Base-by-base conservation (phyloP, 768 basidiomycete genomes). In the Kwoniella sp. region DNA sequence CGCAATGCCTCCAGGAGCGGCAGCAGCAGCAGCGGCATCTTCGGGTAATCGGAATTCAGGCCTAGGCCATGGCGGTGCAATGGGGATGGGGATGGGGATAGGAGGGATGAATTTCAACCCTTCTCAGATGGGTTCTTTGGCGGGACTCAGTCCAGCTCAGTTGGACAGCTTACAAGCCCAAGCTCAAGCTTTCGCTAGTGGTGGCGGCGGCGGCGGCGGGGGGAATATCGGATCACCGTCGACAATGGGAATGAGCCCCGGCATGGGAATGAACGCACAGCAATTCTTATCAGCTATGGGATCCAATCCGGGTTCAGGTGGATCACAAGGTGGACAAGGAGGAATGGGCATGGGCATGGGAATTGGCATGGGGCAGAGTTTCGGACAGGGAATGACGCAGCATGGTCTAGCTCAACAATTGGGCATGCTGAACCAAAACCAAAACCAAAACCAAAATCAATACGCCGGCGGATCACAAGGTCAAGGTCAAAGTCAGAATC, bases 1-100 rank as follows among this genome's bases (percentile, higher is more conserved):
- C 36, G 12, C n/a, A 17, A 54, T 54, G 33, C 17, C 17, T n/a
- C 26, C 19, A 29, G 12, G 19, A 27, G 21, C 21, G 12, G 12
- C 21, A 49, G 22, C 48, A 49, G n/a, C n/a, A n/a, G n/a, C n/a
- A n/a, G n/a, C n/a, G n/a, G n/a, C n/a, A n/a, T n/a, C n/a, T n/a
- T 6, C 13, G 33, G 33, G 5, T 25, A 21, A 51, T 10, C 40
- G 40, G 10, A 19, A 44, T 10, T 9, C 40, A 15, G 48, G 48
- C 22, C 48, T 9, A 26, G 22, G 25, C 21, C 2, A 49, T 10
- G 10, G 22, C 21, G 48, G 17, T 44, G 46, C 3, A 44, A 30
- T 9, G 47, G 58, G 37, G 7, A 59, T 19, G 58, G 58, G 30
- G 22, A 59, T n/a, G 58, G 46, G 58, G 8, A 47, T 37, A 19